These are phyloP conservation scores for Alternaria solani DNA, from an alignment of 2,329 filamentous ascomycete species.

Conservation along the genomic window DNA sequence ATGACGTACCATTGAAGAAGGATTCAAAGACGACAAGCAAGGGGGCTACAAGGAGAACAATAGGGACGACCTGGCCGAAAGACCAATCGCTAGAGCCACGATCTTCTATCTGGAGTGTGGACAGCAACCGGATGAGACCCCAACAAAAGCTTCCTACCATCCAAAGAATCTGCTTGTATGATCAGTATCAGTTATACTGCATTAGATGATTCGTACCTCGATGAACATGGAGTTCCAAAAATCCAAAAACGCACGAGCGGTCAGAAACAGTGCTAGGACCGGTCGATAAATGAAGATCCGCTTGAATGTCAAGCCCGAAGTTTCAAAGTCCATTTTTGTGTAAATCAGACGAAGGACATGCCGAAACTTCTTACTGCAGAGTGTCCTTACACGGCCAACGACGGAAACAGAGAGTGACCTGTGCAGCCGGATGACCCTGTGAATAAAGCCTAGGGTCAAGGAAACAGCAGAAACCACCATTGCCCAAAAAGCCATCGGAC, in stretches of 20 bases:
- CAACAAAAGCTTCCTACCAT: neutral
- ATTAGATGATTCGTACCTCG: neutral
- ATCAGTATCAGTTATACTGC: neutral
- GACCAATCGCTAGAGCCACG: neutral
- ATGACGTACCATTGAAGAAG: neutral
- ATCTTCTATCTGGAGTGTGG: neutral
- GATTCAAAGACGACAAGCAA: neutral
- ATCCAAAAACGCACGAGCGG: neutral
- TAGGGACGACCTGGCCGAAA: neutral
- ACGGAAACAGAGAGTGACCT: neutral
- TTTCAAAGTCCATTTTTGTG: neutral
- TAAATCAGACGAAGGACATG: neutral
- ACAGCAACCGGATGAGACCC: neutral
- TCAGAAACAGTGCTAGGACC: neutral
- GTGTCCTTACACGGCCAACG: neutral
- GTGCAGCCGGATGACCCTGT: neutral
- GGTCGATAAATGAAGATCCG: neutral
- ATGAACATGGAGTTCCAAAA: neutral
- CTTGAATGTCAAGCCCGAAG: neutral
- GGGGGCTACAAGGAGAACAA: neutral
- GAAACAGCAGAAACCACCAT: neutral
- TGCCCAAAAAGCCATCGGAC: neutral
- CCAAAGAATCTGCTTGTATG: neutral
- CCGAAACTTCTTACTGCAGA: neutral
- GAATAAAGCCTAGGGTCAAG: neutral